These are phyloP conservation scores for Amanita subjunquillea DNA, from an alignment of 768 basidiomycete genomes.

Conservation along the genomic window DNA sequence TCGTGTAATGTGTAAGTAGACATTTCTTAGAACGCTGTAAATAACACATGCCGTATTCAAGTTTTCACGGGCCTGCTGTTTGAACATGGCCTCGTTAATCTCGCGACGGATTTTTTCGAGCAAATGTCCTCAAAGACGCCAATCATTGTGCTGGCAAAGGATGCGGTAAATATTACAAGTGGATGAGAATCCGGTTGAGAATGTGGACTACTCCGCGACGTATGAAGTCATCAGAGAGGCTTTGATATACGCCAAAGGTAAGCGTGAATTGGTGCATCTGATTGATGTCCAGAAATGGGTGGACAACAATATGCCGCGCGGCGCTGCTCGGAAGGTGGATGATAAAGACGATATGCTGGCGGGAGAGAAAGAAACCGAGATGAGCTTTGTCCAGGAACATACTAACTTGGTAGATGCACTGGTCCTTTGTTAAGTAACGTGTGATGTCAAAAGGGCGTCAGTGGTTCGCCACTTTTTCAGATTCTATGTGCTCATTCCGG, in stretches of 20 bases:
- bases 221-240: constrained; percentile 12
- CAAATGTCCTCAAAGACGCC: constrained; percentile 28
- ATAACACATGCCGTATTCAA: background rate
- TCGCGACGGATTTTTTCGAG: constrained; percentile 42
- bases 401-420: background rate
- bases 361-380: background rate
- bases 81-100: too few species aligned
- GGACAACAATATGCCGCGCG: constrained; percentile 13
- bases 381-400: background rate
- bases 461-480: too few species aligned
- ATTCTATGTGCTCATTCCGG: too few species aligned
- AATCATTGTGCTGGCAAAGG: constrained; percentile 19
- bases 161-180: constrained; percentile 46
- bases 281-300: constrained; percentile 28
- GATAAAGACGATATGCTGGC: background rate
- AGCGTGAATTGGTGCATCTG: constrained; percentile 22
- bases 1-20: background rate
- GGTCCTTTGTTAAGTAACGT: too few species aligned
- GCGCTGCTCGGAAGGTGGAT: background rate
- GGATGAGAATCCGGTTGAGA: constrained; percentile 9
- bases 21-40: background rate
- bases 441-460: too few species aligned
- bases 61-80: constrained; percentile 16
- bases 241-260: constrained; percentile 6
- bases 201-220: constrained; percentile 9